A percentile compares a stretch with the other conserved stretches of the same genome.
Evolutionary conservation across 768 basidiomycete species (phyloP).

Genomic region (Mycena rosella): DNA sequence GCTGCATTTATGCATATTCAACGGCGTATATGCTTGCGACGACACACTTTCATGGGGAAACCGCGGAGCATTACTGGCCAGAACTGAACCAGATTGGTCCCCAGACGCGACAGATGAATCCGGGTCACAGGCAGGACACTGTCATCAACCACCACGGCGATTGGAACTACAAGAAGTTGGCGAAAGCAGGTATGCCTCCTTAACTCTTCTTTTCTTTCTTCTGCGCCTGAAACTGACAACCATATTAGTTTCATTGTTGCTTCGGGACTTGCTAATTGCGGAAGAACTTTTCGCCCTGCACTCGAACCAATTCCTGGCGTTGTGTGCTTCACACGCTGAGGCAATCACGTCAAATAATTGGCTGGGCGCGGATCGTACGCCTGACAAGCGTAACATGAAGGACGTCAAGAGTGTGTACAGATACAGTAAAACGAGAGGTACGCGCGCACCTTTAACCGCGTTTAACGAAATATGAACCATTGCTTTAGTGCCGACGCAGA

Average conservation of each 20-base stretch:
- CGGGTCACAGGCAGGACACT: background rate
- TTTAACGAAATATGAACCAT: background rate
- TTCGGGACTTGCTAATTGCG: background rate
- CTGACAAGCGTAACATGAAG: background rate
- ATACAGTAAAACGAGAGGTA: background rate
- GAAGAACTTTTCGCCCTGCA: background rate
- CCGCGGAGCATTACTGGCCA: too few relatives aligned
- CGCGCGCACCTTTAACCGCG: background rate
- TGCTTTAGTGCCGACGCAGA: background rate
- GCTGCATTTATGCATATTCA: background rate
- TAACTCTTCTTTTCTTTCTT: too few relatives aligned
- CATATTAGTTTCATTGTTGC: background rate
- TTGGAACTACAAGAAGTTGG: background rate
- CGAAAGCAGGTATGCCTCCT: background rate
- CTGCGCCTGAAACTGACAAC: background rate
- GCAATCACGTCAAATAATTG: background rate
- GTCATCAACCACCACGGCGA: background rate
- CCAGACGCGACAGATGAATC: background rate
- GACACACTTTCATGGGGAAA: background rate
- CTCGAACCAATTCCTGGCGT: background rate
- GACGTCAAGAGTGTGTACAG: background rate
- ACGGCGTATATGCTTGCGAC: background rate
- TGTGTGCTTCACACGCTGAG: background rate
- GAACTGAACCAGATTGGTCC: background rate
- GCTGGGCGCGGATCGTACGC: background rate